Conservation (phyloP, 768 basidiomycete species). For the Polyporus arcularius region DNA sequence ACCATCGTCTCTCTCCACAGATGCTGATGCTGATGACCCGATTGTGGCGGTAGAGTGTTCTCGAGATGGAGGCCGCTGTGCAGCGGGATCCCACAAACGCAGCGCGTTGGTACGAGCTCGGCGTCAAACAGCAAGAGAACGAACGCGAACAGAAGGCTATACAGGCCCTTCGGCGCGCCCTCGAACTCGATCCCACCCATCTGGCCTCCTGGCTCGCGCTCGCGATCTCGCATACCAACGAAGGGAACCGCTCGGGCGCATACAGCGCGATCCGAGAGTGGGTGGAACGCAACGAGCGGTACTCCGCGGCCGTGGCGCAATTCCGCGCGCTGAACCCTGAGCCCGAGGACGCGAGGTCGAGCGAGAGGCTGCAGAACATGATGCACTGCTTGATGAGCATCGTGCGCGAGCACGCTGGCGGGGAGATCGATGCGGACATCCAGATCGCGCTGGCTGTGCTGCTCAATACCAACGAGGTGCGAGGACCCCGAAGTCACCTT, state of each 20-base stretch:
- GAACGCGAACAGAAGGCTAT: slow-evolving; percentile 93
- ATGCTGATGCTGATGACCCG: slow-evolving; percentile 18
- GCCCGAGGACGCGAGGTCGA: slow-evolving; percentile 31
- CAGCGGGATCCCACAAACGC: slow-evolving; percentile 74
- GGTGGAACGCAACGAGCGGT: slow-evolving; percentile 66
- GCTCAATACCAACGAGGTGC: slow-evolving; percentile 88
- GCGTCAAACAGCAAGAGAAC: slow-evolving; percentile 97
- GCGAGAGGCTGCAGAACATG: slow-evolving; percentile 51
- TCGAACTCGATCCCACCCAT: slow-evolving; percentile 77
- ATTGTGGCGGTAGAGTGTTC: slow-evolving; percentile 57
- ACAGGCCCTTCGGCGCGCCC: slow-evolving; percentile 75
- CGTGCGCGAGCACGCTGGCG: slow-evolving; percentile 60
- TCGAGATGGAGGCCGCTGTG: slow-evolving; percentile 88
- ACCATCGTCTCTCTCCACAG: neutral
- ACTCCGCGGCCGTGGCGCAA: slow-evolving; percentile 45
- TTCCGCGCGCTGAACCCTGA: slow-evolving; percentile 37
- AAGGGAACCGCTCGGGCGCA: slow-evolving; percentile 72
- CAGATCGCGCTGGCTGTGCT: slow-evolving; percentile 94
- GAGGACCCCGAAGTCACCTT: neutral
- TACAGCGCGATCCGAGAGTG: slow-evolving; percentile 84
- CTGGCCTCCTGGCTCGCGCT: slow-evolving; percentile 88
- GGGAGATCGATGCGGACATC: slow-evolving; percentile 85
- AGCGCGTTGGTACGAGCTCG: slow-evolving; percentile 85
- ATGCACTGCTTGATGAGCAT: slow-evolving; percentile 81
- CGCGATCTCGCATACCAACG: slow-evolving; percentile 89